Conservation (phyloP, 768 basidiomycete species). For the Russula ochroleuca region DNA sequence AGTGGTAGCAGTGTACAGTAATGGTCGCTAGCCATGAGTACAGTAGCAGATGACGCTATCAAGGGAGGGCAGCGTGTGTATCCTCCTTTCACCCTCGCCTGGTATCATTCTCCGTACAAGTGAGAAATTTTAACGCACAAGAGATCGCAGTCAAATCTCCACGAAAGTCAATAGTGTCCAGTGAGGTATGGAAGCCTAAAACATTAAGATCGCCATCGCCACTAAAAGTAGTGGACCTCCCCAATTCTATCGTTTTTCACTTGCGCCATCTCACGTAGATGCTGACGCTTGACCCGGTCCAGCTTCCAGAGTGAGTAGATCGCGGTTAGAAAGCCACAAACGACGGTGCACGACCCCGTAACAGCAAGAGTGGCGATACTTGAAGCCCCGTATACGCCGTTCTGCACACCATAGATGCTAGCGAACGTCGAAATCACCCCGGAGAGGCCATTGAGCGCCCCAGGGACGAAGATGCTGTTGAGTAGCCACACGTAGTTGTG, state of each 20-base stretch:
- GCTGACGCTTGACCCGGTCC: slow-evolving; percentile 3
- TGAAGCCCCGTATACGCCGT: not conserved
- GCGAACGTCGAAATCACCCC: slow-evolving; percentile 19
- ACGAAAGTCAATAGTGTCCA: not conserved
- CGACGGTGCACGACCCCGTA: slow-evolving; percentile 9
- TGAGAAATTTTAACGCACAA: not conserved
- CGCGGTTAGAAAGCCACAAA: slow-evolving; percentile 10
- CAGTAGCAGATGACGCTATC: not conserved
- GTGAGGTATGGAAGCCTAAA: not conserved
- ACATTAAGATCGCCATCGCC: not conserved
- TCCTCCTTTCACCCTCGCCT: not conserved
- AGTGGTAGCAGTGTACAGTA: too few species aligned
- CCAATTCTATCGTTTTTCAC: not conserved
- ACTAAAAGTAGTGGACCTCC: not conserved
- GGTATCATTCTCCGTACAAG: not conserved
- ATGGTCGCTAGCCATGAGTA: too few species aligned
- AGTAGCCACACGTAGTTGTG: slow-evolving; percentile 23
- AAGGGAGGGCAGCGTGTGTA: not conserved
- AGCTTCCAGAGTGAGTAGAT: slow-evolving; percentile 11
- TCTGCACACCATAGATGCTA: not conserved
- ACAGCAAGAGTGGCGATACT: slow-evolving; percentile 16
- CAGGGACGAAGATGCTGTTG: slow-evolving; percentile 14
- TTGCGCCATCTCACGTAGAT: slow-evolving; percentile 3
- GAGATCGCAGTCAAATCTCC: not conserved
- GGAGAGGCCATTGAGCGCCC: slow-evolving; percentile 18